These are phyloP conservation scores for Phialophora chinensis DNA, from an alignment of 2,329 filamentous ascomycete genomes.

Conservation along the genomic window DNA sequence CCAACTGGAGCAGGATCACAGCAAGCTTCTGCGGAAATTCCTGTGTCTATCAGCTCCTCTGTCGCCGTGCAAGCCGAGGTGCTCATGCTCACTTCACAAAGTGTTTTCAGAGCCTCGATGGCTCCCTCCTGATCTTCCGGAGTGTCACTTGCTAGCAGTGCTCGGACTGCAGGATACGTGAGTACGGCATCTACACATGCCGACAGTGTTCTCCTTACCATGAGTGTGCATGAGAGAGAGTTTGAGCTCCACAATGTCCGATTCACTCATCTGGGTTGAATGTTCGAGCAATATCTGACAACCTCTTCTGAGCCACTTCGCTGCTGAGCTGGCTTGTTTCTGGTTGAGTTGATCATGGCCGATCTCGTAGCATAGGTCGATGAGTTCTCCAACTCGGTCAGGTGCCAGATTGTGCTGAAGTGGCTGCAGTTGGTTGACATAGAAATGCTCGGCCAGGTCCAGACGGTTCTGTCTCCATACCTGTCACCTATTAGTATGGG, in stretches of 20 bases:
- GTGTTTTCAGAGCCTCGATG: constrained; percentile 7
- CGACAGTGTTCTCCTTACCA: constrained; percentile 50
- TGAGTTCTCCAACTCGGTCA: constrained; percentile 63
- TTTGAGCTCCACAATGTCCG: constrained; percentile 67
- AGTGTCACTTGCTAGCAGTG: constrained; percentile 27
- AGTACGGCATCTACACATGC: constrained; percentile 1
- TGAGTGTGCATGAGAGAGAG: constrained; percentile 69
- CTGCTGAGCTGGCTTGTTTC: constrained; percentile 61
- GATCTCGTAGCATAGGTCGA: constrained; percentile 74
- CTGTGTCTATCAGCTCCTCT: constrained; percentile 19
- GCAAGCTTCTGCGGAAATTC: constrained; percentile 69
- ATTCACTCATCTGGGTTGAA: constrained; percentile 62
- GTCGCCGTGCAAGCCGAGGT: constrained; percentile 30
- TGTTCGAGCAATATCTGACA: constrained; percentile 63
- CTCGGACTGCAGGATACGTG: constrained; percentile 39
- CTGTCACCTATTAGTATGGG: constrained; percentile 51
- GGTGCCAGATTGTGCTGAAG: constrained; percentile 52
- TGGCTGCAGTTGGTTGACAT: constrained; percentile 60
- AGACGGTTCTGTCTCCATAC: constrained; percentile 75
- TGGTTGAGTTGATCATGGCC: constrained; percentile 65
- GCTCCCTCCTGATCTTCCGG: constrained; percentile 10
- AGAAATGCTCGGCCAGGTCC: constrained; percentile 81
- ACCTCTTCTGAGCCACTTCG: constrained; percentile 76
- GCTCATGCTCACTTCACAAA: constrained; percentile 24
- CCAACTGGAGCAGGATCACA: constrained; percentile 71